Conservation (phyloP, 2,329 filamentous ascomycete species). For the Diplocarpon mali region DNA sequence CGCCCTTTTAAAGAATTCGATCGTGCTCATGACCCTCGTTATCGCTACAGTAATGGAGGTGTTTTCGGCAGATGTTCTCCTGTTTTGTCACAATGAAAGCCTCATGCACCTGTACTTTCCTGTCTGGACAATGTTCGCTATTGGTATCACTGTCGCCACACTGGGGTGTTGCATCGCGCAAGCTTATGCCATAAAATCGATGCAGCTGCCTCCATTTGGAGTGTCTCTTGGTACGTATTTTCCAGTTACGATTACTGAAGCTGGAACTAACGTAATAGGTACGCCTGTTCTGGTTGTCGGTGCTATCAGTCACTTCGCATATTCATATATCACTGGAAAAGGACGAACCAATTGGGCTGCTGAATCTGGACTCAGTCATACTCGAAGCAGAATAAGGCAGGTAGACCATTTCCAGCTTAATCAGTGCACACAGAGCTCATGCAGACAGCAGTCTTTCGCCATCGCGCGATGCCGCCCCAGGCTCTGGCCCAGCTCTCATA, state of each 20-base stretch:
- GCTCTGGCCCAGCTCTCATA: too few species aligned
- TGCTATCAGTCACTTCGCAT: constrained; percentile 2
- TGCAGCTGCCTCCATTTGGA: not conserved
- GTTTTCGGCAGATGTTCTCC: not conserved
- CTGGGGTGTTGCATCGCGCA: not conserved
- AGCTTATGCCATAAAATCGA: not conserved
- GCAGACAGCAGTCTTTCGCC: too few species aligned
- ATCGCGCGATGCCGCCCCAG: too few species aligned
- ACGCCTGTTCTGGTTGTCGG: constrained; percentile 4
- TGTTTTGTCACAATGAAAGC: not conserved
- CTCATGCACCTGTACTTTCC: constrained; percentile 1
- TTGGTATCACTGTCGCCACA: constrained; percentile 1
- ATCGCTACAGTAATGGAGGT: not conserved
- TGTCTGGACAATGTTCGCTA: constrained; percentile 1
- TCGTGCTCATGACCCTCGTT: not conserved
- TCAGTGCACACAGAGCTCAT: too few species aligned
- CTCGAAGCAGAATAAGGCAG: not conserved
- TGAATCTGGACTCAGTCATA: not conserved
- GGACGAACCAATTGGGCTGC: not conserved
- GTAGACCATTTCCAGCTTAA: not conserved
- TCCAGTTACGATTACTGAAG: not conserved
- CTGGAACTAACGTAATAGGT: not conserved
- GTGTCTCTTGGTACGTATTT: not conserved
- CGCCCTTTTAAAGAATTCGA: too few species aligned
- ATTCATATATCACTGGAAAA: not conserved